These are phyloP conservation scores for Tolypocladium amazonense DNA, from an alignment of 2,329 filamentous ascomycete genomes.

Conservation along the genomic window DNA sequence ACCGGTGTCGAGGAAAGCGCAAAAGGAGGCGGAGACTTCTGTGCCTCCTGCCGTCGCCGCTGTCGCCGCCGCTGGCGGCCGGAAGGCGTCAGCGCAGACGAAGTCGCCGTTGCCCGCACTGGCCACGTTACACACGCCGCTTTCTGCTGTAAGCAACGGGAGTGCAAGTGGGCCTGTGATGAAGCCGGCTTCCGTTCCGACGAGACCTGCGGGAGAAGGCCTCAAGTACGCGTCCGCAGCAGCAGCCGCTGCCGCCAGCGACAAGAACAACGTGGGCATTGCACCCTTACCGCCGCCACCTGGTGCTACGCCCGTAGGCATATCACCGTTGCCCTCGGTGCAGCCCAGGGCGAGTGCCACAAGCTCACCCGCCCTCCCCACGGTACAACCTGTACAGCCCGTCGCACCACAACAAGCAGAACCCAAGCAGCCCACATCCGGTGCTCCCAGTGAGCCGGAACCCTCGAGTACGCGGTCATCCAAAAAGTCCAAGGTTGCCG, in stretches of 20 bases:
- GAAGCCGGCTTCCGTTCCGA: slow-evolving; percentile 86
- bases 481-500: slow-evolving; percentile 31
- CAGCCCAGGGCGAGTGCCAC: slow-evolving; percentile 45
- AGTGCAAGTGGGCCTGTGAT: slow-evolving; percentile 50
- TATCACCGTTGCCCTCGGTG: slow-evolving; percentile 37
- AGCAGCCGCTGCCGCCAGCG: slow-evolving; percentile 81
- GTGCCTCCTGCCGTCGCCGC: not conserved
- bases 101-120: slow-evolving; percentile 92
- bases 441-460: slow-evolving; percentile 14
- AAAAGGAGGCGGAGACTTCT: slow-evolving; percentile 45
- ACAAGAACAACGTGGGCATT: slow-evolving; percentile 83
- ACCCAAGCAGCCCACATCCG: slow-evolving; percentile 20
- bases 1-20: slow-evolving; percentile 41
- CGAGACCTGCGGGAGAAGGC: slow-evolving; percentile 76
- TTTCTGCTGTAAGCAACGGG: slow-evolving; percentile 51
- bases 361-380: slow-evolving; percentile 40
- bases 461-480: slow-evolving; percentile 18
- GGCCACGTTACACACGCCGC: slow-evolving; percentile 73
- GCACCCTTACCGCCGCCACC: slow-evolving; percentile 87
- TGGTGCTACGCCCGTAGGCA: slow-evolving; percentile 36
- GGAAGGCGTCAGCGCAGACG: slow-evolving; percentile 78
- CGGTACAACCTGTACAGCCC: slow-evolving; percentile 33
- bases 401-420: slow-evolving; percentile 21
- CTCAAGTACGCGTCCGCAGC: slow-evolving; percentile 96
- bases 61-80: slow-evolving; percentile 38